Evolutionary conservation across 331 rosid genomes (phyloP).

Genomic region (Pyrus hybrid): DNA sequence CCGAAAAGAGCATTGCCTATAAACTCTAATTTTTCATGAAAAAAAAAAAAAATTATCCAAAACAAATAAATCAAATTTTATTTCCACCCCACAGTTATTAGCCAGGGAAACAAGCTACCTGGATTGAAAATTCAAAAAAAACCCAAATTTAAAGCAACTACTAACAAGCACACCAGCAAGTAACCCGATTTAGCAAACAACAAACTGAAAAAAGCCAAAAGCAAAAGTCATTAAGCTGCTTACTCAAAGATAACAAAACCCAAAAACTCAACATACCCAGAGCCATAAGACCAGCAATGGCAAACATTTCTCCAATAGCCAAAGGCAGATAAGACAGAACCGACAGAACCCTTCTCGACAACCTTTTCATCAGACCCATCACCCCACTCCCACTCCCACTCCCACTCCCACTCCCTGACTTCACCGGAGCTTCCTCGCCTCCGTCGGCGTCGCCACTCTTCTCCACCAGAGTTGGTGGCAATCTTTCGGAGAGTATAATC

Average conservation of each 20-base stretch:
- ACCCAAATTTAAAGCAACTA: background rate
- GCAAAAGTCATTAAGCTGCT: background rate
- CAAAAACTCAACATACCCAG: slow-evolving; percentile 37
- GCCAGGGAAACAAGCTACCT: background rate
- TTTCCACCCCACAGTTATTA: background rate
- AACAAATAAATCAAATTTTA: background rate
- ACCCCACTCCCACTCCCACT: slow-evolving; percentile 23
- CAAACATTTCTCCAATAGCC: slow-evolving; percentile 95
- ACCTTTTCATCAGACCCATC: slow-evolving; percentile 28
- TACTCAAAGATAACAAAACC: background rate
- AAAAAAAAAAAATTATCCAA: background rate
- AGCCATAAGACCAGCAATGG: slow-evolving; percentile 74
- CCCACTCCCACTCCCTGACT: too few relatives aligned
- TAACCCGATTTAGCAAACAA: background rate
- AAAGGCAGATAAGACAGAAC: slow-evolving; percentile 78
- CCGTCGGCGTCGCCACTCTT: slow-evolving; percentile 14
- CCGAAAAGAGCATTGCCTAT: too few relatives aligned
- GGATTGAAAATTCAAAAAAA: background rate
- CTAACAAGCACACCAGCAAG: background rate
- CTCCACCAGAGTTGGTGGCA: slow-evolving; percentile 55
- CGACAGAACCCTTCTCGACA: slow-evolving; percentile 47
- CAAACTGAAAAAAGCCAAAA: background rate
- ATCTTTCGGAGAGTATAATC: slow-evolving; percentile 62
- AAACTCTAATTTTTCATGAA: background rate
- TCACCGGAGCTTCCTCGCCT: slow-evolving; percentile 20